Base-by-base conservation (phyloP, 768 basidiomycete genomes). In the Dictyophora rubrovolvata region DNA sequence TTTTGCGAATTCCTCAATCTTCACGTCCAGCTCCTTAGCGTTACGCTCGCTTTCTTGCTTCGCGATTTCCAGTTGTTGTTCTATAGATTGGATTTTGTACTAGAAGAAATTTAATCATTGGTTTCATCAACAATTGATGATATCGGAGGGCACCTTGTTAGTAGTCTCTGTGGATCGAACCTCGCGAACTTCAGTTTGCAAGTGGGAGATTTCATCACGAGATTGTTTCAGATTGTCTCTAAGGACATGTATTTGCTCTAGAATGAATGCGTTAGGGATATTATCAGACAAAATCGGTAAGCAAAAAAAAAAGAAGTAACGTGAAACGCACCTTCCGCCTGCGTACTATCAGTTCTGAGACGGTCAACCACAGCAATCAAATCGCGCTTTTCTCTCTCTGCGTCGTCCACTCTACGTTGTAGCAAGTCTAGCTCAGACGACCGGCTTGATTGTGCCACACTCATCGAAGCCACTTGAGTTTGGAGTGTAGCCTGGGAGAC, bases 331-430 rank as follows among this genome's bases (percentile, higher is more conserved):
- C 93, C 88, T 61, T 93, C 87, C 55, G 86, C 81, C 66, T 87
- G 82, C 8, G 77, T 66, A 47, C 78, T 75, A 61, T 93, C 88
- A 65, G 89, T 83, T 69, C 91, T 88, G 62, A 93, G 72, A 55
- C 89, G 79, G 69, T 87, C 92, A 5, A 93, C 82, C 48, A 93
- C 87, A 28, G 80, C 82, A 48, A 94, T 76, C 51, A 96, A 79
- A 62, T 94, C 91, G 35, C 92, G 83, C 72, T 96, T 96, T 75
- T 96, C 94, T 56, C 88, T 79, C 63, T 96, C 91, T 1, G 80
- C 79, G 61, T 90, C 87, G 20, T 90, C 84, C 4, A 87, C 72
- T 42, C 82, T 80, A 57, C 72, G 78, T 63, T 78, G 82, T 37
- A 89, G 67, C 6, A 72, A 68, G 36, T 83, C 83, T 8, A 82